These are phyloP conservation scores for Jamesozyma spencerorum DNA, from an alignment of 805 yeast species.

Conservation along the genomic window DNA sequence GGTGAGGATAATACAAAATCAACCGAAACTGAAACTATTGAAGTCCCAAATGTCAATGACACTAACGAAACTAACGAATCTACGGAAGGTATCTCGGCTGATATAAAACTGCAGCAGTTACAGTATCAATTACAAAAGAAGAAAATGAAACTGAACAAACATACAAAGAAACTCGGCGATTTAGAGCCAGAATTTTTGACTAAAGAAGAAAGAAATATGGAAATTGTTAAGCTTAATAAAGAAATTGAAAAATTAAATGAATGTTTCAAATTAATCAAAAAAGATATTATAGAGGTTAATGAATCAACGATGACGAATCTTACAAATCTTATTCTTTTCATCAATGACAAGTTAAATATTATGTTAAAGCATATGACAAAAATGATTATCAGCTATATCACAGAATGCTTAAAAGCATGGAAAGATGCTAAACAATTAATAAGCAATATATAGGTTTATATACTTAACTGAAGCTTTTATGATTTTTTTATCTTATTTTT, in stretches of 20 bases:
- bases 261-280: conserved; percentile 30
- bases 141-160: conserved; percentile 5
- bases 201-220: conserved; percentile 31
- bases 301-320: conserved; percentile 27
- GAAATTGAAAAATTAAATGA: conserved; percentile 34
- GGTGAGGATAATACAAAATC: conserved; percentile 1
- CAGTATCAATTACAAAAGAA: conserved; percentile 12
- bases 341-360: conserved; percentile 24
- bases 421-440: conserved; percentile 28
- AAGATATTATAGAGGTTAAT: conserved; percentile 33
- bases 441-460: conserved; percentile 5
- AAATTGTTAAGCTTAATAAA: conserved; percentile 28
- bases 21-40: conserved; percentile 1
- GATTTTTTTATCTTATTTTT: not conserved
- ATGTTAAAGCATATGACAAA: conserved; percentile 28
- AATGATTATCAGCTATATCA: conserved; percentile 30
- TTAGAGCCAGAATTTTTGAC: conserved; percentile 27
- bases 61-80: not conserved
- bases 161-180: conserved; percentile 12
- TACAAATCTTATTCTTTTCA: conserved; percentile 18
- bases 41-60: not conserved
- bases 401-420: conserved; percentile 34
- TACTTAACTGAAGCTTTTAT: not conserved
- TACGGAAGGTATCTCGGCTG: not conserved
- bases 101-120: conserved; percentile 4